Percentiles rank a stretch among this genome's conserved stretches.
phyloP scores from a whole-genome alignment of 768 basidiomycete species.

The Agrocybe chaxingu region DNA sequence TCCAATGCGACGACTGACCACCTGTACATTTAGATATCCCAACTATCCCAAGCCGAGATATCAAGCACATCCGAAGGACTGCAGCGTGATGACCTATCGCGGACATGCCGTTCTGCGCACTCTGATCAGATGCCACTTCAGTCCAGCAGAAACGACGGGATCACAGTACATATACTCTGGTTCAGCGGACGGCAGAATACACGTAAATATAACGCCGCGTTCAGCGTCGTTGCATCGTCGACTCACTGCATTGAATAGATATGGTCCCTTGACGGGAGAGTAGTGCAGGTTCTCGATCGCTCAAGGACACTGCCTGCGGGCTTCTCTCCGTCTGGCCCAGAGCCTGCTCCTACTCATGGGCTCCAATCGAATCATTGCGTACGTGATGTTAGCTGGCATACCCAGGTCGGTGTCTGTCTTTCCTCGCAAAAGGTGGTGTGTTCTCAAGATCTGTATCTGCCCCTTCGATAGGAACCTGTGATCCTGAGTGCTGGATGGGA shows the following conservation, averaged over 20 bases:
- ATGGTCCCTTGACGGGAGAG: constrained; percentile 89
- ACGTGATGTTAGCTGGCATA: constrained; percentile 95
- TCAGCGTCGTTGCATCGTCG: background rate
- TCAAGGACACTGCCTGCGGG: constrained; percentile 66
- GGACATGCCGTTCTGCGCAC: constrained; percentile 90
- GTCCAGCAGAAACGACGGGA: constrained; percentile 89
- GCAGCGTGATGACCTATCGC: constrained; percentile 93
- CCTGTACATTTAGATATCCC: constrained; percentile 43
- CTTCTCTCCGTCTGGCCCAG: constrained; percentile 67
- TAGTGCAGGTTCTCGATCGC: constrained; percentile 84
- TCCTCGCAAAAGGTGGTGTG: background rate
- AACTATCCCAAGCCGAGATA: constrained; percentile 62
- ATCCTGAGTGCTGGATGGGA: constrained; percentile 94
- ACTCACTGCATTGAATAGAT: constrained; percentile 50
- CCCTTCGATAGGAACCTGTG: constrained; percentile 64
- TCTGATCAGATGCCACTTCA: constrained; percentile 95
- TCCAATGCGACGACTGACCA: background rate
- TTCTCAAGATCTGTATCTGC: constrained; percentile 1
- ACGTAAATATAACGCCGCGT: constrained; percentile 41
- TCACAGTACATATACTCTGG: constrained; percentile 94
- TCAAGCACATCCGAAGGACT: constrained; percentile 78
- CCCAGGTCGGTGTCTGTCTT: constrained; percentile 45
- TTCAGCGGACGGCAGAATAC: constrained; percentile 79
- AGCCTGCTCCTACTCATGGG: constrained; percentile 32
- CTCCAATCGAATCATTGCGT: constrained; percentile 52